A percentile compares a stretch with the other conserved stretches of the same genome.
phyloP scores from a whole-genome alignment of 345 rosid species.

The Eucalyptus dawsonii region DNA sequence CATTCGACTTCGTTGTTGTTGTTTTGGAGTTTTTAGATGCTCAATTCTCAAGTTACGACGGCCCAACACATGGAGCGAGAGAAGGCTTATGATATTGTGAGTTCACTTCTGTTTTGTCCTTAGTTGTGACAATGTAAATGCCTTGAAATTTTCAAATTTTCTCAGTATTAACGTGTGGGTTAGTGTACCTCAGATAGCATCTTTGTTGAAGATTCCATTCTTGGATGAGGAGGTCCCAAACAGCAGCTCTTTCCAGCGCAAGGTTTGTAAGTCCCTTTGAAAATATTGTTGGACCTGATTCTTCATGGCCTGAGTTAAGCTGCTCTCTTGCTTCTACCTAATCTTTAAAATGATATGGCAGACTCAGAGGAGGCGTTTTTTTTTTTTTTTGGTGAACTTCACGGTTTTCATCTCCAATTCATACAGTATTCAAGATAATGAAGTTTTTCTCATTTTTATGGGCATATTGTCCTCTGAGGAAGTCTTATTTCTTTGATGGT shows the following conservation, averaged over 20 bases:
- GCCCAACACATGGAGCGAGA: constrained; percentile 72
- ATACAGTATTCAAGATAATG: background rate
- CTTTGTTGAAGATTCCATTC: constrained; percentile 77
- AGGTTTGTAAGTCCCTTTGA: constrained; percentile 16
- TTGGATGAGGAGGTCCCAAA: constrained; percentile 67
- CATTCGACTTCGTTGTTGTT: background rate
- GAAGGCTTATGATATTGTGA: constrained; percentile 73
- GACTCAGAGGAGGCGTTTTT: background rate
- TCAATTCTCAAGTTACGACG: constrained; percentile 72
- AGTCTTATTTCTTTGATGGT: background rate
- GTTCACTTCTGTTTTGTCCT: constrained; percentile 4
- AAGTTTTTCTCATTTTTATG: background rate
- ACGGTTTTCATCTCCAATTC: background rate
- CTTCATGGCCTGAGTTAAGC: background rate
- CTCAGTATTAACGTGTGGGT: background rate
- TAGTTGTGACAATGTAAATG: background rate
- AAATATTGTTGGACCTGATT: background rate
- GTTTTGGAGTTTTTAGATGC: constrained; percentile 27
- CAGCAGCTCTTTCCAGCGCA: constrained; percentile 57
- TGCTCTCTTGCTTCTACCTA: background rate
- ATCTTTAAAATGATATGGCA: background rate
- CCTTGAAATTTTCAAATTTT: background rate
- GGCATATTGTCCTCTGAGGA: background rate
- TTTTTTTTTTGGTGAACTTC: background rate
- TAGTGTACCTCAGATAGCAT: constrained; percentile 37